Evolutionary conservation across 1,139 yeast species (phyloP).

Genomic region (Arxiozyma heterogenica): DNA sequence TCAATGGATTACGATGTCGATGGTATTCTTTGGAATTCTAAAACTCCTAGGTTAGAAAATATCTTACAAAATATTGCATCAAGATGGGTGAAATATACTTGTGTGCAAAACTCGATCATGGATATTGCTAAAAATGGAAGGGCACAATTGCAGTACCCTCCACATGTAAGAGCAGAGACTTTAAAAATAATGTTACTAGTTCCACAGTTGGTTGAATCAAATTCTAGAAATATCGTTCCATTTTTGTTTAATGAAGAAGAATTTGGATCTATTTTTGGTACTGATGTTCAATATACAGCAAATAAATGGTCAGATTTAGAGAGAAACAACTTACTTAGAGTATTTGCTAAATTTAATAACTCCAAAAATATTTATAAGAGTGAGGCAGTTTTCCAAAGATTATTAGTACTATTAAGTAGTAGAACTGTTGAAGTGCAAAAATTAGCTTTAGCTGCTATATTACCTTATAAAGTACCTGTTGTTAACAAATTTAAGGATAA

Average conservation of each 20-base stretch:
- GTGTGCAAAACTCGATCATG: constrained; percentile 33
- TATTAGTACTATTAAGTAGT: constrained; percentile 53
- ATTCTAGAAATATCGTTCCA: constrained; percentile 49
- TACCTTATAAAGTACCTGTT: constrained; percentile 52
- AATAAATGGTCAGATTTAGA: constrained; percentile 53
- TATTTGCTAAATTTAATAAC: constrained; percentile 58
- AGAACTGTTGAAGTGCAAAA: constrained; percentile 57
- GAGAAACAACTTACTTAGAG: constrained; percentile 46
- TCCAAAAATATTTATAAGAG: constrained; percentile 47
- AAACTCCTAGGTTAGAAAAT: constrained; percentile 33
- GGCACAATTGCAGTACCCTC: constrained; percentile 30
- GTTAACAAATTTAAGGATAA: constrained; percentile 65
- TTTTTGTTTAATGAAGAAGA: constrained; percentile 36
- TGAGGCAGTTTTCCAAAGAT: constrained; percentile 44
- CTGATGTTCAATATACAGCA: constrained; percentile 18
- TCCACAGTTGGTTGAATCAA: constrained; percentile 60
- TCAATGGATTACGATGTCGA: constrained; percentile 9
- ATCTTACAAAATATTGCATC: constrained; percentile 25
- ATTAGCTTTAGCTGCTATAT: constrained; percentile 61
- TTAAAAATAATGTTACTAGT: constrained; percentile 39
- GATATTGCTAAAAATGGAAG: constrained; percentile 32
- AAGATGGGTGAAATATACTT: constrained; percentile 24
- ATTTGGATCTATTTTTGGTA: constrained; percentile 25
- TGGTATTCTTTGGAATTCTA: constrained; percentile 25
- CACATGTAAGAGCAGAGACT: constrained; percentile 26